These are phyloP conservation scores for Lipomyces oligophaga DNA, from an alignment of 805 yeast genomes.

Conservation along the genomic window DNA sequence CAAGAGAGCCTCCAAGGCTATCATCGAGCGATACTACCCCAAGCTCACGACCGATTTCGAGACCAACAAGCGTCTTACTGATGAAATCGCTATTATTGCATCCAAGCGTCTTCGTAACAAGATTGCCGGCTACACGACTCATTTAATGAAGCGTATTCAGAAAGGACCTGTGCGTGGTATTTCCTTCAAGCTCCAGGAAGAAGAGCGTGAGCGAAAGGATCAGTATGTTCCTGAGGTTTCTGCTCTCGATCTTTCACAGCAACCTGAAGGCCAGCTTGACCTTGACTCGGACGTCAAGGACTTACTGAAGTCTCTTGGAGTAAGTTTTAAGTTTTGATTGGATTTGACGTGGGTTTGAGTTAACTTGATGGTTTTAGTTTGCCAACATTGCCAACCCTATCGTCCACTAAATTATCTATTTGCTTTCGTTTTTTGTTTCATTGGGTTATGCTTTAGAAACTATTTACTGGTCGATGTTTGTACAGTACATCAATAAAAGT, in stretches of 20 bases:
- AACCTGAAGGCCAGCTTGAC: conserved; percentile 93
- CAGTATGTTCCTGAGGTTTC: conserved; percentile 99
- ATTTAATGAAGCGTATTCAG: conserved; percentile 99
- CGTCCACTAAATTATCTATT: conserved; percentile 51
- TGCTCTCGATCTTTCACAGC: conserved; percentile 89
- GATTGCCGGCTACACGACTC: conserved; percentile 99
- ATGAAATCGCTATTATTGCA: conserved; percentile 97
- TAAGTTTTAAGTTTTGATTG: conserved; percentile 47
- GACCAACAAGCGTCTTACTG: conserved; percentile 99
- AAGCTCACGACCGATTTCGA: conserved; percentile 98
- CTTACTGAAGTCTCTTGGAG: conserved; percentile 90
- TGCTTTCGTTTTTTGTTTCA: conserved; percentile 1
- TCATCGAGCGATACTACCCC: conserved; percentile 99
- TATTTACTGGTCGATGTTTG: conserved; percentile 11
- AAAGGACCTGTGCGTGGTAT: conserved; percentile 99
- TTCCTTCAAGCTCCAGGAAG: conserved; percentile 99
- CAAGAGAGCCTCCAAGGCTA: conserved; percentile 99
- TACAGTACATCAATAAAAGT: conserved; percentile 20
- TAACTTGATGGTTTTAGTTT: conserved; percentile 45
- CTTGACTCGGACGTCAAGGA: conserved; percentile 96
- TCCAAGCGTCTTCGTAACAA: conserved; percentile 99
- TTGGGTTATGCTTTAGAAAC: background rate
- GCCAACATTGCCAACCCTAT: conserved; percentile 81
- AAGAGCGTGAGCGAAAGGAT: conserved; percentile 99
- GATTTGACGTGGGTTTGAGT: conserved; percentile 28